phyloP scores from a whole-genome alignment of 225 moss, liverwort and hornwort species.

The Pleurozium schreberi region DNA sequence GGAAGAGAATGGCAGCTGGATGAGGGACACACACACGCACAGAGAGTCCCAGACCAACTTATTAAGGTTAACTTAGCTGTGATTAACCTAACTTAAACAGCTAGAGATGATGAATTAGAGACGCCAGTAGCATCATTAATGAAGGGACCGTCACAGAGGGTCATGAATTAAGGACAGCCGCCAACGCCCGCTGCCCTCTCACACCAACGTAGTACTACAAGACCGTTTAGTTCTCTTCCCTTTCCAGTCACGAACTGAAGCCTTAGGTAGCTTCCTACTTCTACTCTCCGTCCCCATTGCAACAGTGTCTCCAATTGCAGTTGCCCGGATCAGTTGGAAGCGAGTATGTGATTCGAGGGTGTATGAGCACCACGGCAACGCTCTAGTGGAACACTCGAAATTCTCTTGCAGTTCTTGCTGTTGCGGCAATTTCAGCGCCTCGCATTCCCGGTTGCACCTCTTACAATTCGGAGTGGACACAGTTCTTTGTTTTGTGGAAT shows the following conservation, averaged over 20 bases:
- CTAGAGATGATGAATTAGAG: background rate
- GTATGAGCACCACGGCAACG: too few species aligned
- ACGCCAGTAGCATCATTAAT: background rate
- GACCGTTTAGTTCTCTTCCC: background rate
- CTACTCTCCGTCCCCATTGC: accelerated
- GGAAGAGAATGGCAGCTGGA: background rate
- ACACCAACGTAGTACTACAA: background rate
- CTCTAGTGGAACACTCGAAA: too few species aligned
- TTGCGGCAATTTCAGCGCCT: background rate
- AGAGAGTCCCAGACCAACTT: background rate
- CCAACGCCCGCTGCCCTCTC: background rate
- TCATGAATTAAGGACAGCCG: conserved; percentile 4
- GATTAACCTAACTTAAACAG: background rate
- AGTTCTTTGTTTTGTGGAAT: too few species aligned
- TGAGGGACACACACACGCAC: background rate
- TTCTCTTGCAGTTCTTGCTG: background rate
- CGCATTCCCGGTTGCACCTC: background rate
- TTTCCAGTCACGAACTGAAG: background rate
- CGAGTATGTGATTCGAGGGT: background rate
- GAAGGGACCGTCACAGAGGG: background rate
- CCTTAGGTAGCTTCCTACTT: background rate
- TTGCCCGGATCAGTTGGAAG: background rate
- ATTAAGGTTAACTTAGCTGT: background rate
- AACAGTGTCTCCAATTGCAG: accelerated
- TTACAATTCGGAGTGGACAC: too few species aligned